phyloP scores from a whole-genome alignment of 2,329 filamentous ascomycete species.

The Aureobasidium sp. region DNA sequence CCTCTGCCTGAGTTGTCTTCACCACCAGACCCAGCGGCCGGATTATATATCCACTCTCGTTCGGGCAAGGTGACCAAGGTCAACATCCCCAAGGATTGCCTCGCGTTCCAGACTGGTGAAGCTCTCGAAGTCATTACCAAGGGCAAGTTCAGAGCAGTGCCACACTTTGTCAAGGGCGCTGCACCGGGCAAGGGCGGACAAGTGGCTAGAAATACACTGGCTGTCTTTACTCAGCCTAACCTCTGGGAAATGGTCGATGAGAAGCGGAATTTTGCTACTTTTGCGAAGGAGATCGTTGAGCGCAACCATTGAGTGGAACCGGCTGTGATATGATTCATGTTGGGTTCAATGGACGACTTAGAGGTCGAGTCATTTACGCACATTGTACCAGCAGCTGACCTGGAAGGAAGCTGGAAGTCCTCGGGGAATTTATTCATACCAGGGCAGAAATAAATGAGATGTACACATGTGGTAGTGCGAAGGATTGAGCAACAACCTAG shows the following conservation, averaged over 20 bases:
- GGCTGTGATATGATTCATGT: background rate
- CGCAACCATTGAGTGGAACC: constrained; percentile 34
- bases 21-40: constrained; percentile 77
- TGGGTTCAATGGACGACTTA: too few relatives aligned
- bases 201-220: constrained; percentile 68
- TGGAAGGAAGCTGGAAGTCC: too few relatives aligned
- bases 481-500: too few relatives aligned
- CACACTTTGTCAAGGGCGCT: constrained; percentile 85
- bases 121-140: constrained; percentile 82
- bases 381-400: too few relatives aligned
- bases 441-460: too few relatives aligned
- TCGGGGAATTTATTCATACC: too few relatives aligned
- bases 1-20: constrained; percentile 62
- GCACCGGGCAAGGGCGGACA: constrained; percentile 44
- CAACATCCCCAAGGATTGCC: constrained; percentile 79
- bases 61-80: constrained; percentile 80
- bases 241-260: constrained; percentile 71
- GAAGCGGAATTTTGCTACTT: constrained; percentile 65
- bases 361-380: too few relatives aligned
- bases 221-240: constrained; percentile 95
- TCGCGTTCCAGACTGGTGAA: constrained; percentile 95
- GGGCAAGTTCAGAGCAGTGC: constrained; percentile 89
- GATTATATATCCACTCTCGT: constrained; percentile 89
- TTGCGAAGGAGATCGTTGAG: constrained; percentile 52
- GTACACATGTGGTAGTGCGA: too few relatives aligned